Base-by-base conservation (phyloP, 495 filamentous ascomycete species). In the Aspergillus nidulans region DNA sequence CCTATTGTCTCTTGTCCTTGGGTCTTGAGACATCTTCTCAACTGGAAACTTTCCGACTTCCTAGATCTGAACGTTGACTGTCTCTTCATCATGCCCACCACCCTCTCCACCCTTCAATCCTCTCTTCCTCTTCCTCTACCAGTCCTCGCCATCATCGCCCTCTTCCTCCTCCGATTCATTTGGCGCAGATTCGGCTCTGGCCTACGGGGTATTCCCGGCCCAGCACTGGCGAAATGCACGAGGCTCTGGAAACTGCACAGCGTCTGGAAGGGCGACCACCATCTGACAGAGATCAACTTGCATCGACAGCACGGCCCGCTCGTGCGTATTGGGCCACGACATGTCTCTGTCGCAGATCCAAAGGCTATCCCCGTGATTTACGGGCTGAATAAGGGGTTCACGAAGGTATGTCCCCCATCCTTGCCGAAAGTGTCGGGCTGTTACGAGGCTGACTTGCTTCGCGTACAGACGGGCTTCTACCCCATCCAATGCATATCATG, bases 241-340 rank as follows among this genome's bases (percentile, higher is more conserved):
- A 25, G 45, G 9, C 45, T 48, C 5, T 48, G 45, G 45, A 32
- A 48, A 7, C 25, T 48, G 16, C 26, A 26, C 15, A 32, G 25
- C 5, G 45, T 48, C n/a, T 32, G n/a, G 25, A 48, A 48, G 4
- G 45, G 45, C n/a, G 19, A 48, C 13, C 25, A 32, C 12, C 25
- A 48, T 18, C 25, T 48, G 1, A 43, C 23, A 8, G 61, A 67
- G 26, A 52, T 66, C 42, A 56, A 47, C 0, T 58, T 85, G 3
- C 82, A 85, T 49, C 28, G 59, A 6, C 63, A 64, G 19, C 81
- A 82, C 58, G 83, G 82, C 0, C 62, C 68, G 0, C 61, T 78
- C 2, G 83, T 86, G 18, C 74, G 83, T 10, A 68, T 85, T 9
- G 82, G 81, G 0, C 82, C 83, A 3, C 73, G 81, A 30, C 74